Conservation (phyloP, 305 asterid species). For the Lippia alba region DNA sequence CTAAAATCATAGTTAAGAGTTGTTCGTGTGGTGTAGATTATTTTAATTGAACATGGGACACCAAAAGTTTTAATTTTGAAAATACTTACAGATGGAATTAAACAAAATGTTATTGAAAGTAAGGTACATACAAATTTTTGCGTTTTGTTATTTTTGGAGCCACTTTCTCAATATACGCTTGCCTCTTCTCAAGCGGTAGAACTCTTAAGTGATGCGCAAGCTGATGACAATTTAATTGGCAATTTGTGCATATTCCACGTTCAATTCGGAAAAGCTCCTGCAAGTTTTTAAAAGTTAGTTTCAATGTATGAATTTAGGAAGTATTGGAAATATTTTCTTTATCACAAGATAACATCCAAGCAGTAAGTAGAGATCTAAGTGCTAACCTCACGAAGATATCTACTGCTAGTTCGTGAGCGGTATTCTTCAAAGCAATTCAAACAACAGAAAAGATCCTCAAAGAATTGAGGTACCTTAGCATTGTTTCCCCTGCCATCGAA, state of each 20-base stretch:
- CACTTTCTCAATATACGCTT: slow-evolving; percentile 55
- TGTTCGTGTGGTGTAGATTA: not conserved
- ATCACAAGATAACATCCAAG: slow-evolving; percentile 18
- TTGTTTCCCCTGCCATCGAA: slow-evolving; percentile 63
- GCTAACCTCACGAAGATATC: slow-evolving; percentile 79
- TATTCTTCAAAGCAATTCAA: slow-evolving; percentile 86
- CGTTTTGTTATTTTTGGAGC: slow-evolving; percentile 76
- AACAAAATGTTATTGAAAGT: slow-evolving; percentile 16
- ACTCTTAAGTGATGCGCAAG: slow-evolving; percentile 77
- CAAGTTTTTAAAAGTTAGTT: slow-evolving; percentile 40
- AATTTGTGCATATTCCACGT: slow-evolving; percentile 81
- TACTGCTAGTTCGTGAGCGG: slow-evolving; percentile 73
- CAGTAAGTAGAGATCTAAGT: slow-evolving; percentile 33
- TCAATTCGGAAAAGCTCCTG: slow-evolving; percentile 89
- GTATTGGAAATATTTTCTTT: slow-evolving; percentile 17
- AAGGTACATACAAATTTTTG: slow-evolving; percentile 60
- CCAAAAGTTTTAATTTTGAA: not conserved
- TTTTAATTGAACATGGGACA: not conserved
- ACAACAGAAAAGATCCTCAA: slow-evolving; percentile 92
- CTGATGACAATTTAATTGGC: slow-evolving; percentile 79
- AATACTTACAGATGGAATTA: slow-evolving; percentile 18
- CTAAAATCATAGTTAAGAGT: not conserved
- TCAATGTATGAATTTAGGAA: slow-evolving; percentile 25
- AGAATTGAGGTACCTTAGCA: slow-evolving; percentile 76
- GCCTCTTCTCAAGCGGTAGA: slow-evolving; percentile 70